These are phyloP conservation scores for Spathaspora sp. DNA, from an alignment of 1,139 yeast species.

Conservation along the genomic window DNA sequence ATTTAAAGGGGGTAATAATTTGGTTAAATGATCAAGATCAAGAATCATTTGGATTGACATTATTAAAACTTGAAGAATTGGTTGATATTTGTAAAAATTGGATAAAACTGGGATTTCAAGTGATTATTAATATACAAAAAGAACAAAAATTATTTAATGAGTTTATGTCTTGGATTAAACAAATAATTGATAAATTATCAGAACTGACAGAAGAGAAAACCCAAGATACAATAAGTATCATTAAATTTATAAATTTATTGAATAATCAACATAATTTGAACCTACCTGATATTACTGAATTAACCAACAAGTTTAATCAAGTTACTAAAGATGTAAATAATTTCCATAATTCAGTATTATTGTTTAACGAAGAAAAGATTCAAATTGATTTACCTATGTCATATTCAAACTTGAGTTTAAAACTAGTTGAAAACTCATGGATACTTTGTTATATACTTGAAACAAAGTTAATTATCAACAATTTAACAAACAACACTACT, in stretches of 20 bases:
- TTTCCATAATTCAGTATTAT: conserved; percentile 9
- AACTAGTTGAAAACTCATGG: conserved; percentile 5
- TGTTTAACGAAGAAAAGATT: conserved; percentile 3
- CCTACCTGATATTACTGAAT: neutral
- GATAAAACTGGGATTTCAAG: conserved; percentile 26
- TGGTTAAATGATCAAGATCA: conserved; percentile 28
- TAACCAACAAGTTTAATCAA: neutral
- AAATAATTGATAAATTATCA: conserved; percentile 34
- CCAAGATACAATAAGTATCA: conserved; percentile 17
- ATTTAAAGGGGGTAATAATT: conserved; percentile 44
- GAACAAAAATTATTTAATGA: conserved; percentile 54
- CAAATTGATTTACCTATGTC: conserved; percentile 6
- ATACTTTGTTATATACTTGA: conserved; percentile 9
- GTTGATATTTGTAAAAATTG: conserved; percentile 14
- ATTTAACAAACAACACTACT: conserved; percentile 4
- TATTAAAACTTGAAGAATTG: conserved; percentile 24
- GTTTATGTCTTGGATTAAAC: conserved; percentile 51
- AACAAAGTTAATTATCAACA: conserved; percentile 18
- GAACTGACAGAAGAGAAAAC: conserved; percentile 30
- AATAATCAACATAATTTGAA: conserved; percentile 25
- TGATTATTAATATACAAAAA: conserved; percentile 48
- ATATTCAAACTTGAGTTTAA: conserved; percentile 6
- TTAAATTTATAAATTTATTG: conserved; percentile 33
- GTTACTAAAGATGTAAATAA: neutral
- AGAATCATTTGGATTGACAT: conserved; percentile 27